Conservation (phyloP, 2,329 filamentous ascomycete species). For the Colletotrichum musicola region DNA sequence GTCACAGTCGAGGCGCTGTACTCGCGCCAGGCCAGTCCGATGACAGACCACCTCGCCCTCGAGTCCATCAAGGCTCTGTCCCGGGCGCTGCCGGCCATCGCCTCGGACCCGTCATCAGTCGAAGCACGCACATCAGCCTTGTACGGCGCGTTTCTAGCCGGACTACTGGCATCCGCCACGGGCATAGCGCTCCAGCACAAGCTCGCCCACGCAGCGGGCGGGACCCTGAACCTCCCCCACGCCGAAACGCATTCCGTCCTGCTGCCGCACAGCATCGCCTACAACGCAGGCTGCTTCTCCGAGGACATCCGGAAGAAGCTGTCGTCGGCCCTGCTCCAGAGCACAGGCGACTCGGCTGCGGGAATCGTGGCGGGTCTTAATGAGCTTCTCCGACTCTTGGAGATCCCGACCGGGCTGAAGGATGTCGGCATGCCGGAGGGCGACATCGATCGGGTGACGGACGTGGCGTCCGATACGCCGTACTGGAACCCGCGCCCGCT, state of each 20-base stretch:
- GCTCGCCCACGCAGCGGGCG: constrained; percentile 34
- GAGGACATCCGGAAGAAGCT: constrained; percentile 10
- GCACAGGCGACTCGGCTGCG: constrained; percentile 18
- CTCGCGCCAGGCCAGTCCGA: constrained; percentile 32
- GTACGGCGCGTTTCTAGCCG: constrained; percentile 37
- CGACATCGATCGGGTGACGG: constrained; percentile 67
- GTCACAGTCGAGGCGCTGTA: constrained; percentile 35
- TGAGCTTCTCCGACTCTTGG: constrained; percentile 46
- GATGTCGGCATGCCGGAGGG: constrained; percentile 69
- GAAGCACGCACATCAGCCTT: constrained; percentile 54
- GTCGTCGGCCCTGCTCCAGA: constrained; percentile 25
- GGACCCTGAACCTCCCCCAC: constrained; percentile 34
- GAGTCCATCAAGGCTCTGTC: constrained; percentile 38
- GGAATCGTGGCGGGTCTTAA: constrained; percentile 36
- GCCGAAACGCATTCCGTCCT: constrained; percentile 38
- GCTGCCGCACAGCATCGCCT: constrained; percentile 35
- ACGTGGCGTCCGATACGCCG: constrained; percentile 67
- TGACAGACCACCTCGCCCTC: constrained; percentile 31
- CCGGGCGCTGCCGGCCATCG: constrained; percentile 63
- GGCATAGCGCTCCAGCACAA: constrained; percentile 38
- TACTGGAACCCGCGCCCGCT: constrained; percentile 70
- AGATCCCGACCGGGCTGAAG: constrained; percentile 63
- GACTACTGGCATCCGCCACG: constrained; percentile 25
- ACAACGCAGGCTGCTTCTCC: constrained; percentile 25
- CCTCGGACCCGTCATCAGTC: constrained; percentile 56